Percentiles rank a stretch among this genome's conserved stretches.
Evolutionary conservation across 352 stramenopile species (phyloP).

Genomic region (Phytophthora fragariae): DNA sequence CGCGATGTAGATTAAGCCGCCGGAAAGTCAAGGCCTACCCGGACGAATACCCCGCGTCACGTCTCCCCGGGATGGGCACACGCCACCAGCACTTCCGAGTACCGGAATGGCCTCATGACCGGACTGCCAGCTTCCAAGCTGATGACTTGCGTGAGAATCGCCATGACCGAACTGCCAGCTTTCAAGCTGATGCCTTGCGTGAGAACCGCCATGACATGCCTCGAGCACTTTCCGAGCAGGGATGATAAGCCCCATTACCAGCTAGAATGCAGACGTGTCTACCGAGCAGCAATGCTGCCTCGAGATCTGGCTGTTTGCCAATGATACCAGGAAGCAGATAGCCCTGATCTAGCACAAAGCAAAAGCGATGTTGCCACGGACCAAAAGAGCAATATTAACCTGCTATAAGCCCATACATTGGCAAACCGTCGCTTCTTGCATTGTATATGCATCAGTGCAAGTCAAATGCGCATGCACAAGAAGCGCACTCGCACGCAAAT

Average conservation of each 20-base stretch:
- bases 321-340: background rate
- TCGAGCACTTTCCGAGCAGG: background rate
- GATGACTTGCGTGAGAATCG: too few species aligned
- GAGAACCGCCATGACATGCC: background rate
- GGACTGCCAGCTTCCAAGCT: too few species aligned
- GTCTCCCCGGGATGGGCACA: too few species aligned
- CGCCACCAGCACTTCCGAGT: too few species aligned
- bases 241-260: background rate
- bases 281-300: background rate
- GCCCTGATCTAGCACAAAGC: background rate
- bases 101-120: too few species aligned
- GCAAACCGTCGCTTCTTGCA: too few species aligned
- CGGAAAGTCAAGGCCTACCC: too few species aligned
- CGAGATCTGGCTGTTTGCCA: background rate
- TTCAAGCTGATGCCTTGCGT: too few species aligned
- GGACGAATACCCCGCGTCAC: background rate
- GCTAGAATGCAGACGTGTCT: background rate
- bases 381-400: background rate
- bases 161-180: too few species aligned
- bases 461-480: too few species aligned
- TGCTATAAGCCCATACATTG: too few species aligned
- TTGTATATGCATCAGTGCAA: background rate
- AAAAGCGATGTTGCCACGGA: background rate
- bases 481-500: background rate
- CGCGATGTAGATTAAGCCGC: too few species aligned